These are phyloP conservation scores for Eragrostis tef DNA, from an alignment of 202 grass and related monocot genomes.

Conservation along the genomic window DNA sequence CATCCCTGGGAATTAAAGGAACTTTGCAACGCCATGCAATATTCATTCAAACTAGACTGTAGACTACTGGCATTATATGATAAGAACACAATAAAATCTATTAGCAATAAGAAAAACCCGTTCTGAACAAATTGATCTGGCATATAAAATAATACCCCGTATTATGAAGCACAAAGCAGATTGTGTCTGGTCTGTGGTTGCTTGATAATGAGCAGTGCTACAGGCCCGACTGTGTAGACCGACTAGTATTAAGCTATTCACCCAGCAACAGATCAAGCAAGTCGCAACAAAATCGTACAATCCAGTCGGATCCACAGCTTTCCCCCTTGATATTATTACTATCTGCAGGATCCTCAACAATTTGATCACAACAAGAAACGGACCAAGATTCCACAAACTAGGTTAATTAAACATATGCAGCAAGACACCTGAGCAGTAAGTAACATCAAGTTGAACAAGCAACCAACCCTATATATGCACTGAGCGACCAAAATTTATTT, in stretches of 20 bases:
- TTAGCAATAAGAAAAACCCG: not conserved
- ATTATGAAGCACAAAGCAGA: not conserved
- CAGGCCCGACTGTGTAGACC: too few species aligned
- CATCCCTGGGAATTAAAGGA: too few species aligned
- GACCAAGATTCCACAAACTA: constrained; percentile 48
- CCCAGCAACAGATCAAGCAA: too few species aligned
- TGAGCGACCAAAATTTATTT: not conserved
- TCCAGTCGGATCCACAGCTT: too few species aligned
- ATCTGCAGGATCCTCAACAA: not conserved
- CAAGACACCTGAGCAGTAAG: too few species aligned
- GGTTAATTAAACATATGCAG: too few species aligned
- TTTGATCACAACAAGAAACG: constrained; percentile 28
- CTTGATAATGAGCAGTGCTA: not conserved
- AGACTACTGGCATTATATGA: too few species aligned
- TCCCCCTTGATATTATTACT: too few species aligned
- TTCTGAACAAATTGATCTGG: not conserved
- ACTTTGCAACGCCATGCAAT: too few species aligned
- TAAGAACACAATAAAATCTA: not conserved
- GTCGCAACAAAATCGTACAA: too few species aligned
- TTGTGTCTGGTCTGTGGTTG: not conserved
- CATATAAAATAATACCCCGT: not conserved
- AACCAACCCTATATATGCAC: not conserved
- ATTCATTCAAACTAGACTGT: too few species aligned
- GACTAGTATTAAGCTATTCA: too few species aligned
- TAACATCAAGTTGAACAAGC: not conserved